These are phyloP conservation scores for Colletotrichum ledebouriae DNA, from an alignment of 2,329 filamentous ascomycete genomes.

Conservation along the genomic window DNA sequence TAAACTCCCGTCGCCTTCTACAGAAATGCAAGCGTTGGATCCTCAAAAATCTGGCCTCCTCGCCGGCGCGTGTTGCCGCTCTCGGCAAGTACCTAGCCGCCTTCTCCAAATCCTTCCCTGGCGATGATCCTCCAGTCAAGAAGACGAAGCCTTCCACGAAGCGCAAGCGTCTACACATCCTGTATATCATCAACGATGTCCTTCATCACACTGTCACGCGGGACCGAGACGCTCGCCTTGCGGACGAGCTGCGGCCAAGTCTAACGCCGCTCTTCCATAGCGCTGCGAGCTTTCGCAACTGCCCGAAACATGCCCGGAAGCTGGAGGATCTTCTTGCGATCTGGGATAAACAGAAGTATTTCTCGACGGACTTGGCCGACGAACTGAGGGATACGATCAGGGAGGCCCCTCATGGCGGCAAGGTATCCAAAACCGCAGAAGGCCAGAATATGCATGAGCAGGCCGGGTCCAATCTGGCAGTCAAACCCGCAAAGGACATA, in stretches of 20 bases:
- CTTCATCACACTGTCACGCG: slow-evolving; percentile 76
- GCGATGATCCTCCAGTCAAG: slow-evolving; percentile 18
- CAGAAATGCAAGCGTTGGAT: slow-evolving; percentile 94
- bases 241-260: slow-evolving; percentile 67
- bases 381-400: slow-evolving; percentile 72
- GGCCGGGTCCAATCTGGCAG: slow-evolving; percentile 44
- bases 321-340: slow-evolving; percentile 74
- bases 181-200: slow-evolving; percentile 85
- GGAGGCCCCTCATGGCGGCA: slow-evolving; percentile 49
- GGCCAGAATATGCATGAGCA: slow-evolving; percentile 42
- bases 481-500: slow-evolving; percentile 60
- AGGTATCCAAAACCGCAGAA: slow-evolving; percentile 3
- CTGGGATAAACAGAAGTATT: slow-evolving; percentile 79
- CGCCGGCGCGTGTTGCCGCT: slow-evolving; percentile 73
- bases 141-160: slow-evolving; percentile 65
- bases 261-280: slow-evolving; percentile 73
- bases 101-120: slow-evolving; percentile 71
- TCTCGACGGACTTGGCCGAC: slow-evolving; percentile 65
- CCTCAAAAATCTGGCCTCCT: slow-evolving; percentile 77
- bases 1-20: slow-evolving; percentile 52
- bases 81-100: slow-evolving; percentile 83
- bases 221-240: slow-evolving; percentile 64
- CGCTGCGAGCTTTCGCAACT: slow-evolving; percentile 69
- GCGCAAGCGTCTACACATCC: slow-evolving; percentile 79
- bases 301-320: slow-evolving; percentile 76